Evolutionary conservation across 768 basidiomycete species (phyloP).

Genomic region (Tulasnella calospora): DNA sequence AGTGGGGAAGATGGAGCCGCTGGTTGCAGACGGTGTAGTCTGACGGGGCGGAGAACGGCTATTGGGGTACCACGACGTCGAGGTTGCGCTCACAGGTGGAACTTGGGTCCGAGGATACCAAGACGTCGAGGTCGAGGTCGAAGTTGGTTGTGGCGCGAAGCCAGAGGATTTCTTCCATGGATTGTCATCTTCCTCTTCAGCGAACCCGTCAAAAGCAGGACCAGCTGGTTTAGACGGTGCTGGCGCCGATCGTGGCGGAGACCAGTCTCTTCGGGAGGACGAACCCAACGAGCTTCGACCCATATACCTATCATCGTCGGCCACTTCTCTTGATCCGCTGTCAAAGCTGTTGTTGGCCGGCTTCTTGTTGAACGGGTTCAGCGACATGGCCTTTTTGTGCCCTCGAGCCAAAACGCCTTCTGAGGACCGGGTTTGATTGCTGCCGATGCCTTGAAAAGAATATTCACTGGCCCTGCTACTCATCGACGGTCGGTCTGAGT

Average conservation of each 20-base stretch:
- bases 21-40: background rate
- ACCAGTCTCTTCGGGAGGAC: background rate
- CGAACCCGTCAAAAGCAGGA: conserved; percentile 17
- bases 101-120: conserved; percentile 5
- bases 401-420: background rate
- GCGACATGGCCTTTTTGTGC: background rate
- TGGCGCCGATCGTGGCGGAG: background rate
- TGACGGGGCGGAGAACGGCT: background rate
- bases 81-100: background rate
- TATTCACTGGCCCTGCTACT: background rate
- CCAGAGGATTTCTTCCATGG: background rate
- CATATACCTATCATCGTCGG: background rate
- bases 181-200: conserved; percentile 10
- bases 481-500: background rate
- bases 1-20: conserved; percentile 15
- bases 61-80: conserved; percentile 5
- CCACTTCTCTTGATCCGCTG: background rate
- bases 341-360: background rate
- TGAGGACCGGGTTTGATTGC: background rate
- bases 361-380: conserved; percentile 12
- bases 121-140: background rate
- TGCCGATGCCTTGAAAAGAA: conserved; percentile 9
- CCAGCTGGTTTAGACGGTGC: background rate
- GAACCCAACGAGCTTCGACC: background rate
- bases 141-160: background rate